Percentiles rank a stretch among this genome's conserved stretches.
phyloP scores from a whole-genome alignment of 148 eudicot genomes.

The Nepenthes gracilis region DNA sequence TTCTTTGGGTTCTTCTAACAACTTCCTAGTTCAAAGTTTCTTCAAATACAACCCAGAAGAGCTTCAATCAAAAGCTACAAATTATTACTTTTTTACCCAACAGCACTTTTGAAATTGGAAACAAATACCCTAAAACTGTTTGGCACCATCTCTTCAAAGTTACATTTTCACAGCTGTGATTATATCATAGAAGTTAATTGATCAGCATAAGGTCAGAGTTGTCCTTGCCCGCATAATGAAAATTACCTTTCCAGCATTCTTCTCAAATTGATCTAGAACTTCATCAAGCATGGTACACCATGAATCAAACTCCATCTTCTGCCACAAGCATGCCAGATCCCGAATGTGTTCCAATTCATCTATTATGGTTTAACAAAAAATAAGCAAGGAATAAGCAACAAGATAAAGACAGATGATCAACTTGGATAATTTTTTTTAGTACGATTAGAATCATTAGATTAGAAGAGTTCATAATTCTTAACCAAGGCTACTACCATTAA shows the following conservation, averaged over 20 bases:
- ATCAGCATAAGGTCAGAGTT: background rate
- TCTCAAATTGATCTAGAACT: constrained; percentile 63
- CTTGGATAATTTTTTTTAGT: no score
- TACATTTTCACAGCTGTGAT: no score
- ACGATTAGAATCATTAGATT: background rate
- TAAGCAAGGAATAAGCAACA: constrained; percentile 2
- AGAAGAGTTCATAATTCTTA: background rate
- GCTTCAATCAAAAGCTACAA: no score
- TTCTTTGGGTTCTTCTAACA: no score
- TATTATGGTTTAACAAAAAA: constrained; percentile 11
- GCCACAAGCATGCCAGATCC: constrained; percentile 52
- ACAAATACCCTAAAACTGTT: no score
- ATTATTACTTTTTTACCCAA: no score
- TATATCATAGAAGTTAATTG: no score
- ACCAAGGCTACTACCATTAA: constrained; percentile 33
- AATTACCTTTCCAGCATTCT: constrained; percentile 75
- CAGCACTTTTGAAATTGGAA: no score
- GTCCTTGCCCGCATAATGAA: background rate
- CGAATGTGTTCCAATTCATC: constrained; percentile 57
- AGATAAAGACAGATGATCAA: background rate
- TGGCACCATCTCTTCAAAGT: no score
- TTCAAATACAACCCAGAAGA: no score
- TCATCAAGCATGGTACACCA: constrained; percentile 83
- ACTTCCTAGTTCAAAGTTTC: no score
- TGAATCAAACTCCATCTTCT: constrained; percentile 71